Conservation (phyloP, 2,329 filamentous ascomycete species). For the Nemania sp. region DNA sequence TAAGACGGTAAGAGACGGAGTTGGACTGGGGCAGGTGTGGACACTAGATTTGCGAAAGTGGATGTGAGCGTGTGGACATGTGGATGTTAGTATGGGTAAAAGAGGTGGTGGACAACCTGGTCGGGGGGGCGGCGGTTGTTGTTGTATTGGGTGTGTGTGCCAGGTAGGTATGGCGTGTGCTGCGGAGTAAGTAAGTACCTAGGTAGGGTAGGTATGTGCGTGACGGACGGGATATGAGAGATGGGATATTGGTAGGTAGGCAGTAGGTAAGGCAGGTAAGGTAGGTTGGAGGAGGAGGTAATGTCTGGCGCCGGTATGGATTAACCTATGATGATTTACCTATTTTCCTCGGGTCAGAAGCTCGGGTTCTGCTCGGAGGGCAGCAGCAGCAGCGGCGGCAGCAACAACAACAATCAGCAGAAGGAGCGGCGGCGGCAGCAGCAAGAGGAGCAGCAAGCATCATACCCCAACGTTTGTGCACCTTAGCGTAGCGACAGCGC, state of each 20-base stretch:
- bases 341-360: slow-evolving; percentile 23
- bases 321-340: slow-evolving; percentile 25
- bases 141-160: neutral
- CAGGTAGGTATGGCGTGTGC: neutral
- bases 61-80: slow-evolving; percentile 8
- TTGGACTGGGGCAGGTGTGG: slow-evolving; percentile 22
- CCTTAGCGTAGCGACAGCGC: neutral
- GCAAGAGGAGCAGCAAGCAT: slow-evolving; percentile 17
- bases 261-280: neutral
- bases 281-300: neutral
- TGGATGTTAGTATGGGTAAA: slow-evolving; percentile 8
- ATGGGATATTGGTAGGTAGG: neutral
- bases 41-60: slow-evolving; percentile 23
- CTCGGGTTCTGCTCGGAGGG: slow-evolving; percentile 27
- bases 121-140: too few species aligned
- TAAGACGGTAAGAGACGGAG: slow-evolving; percentile 21
- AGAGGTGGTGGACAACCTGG: neutral
- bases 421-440: slow-evolving; percentile 3
- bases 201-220: neutral
- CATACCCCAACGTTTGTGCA: slow-evolving; percentile 21
- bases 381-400: slow-evolving; percentile 2
- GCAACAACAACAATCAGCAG: too few species aligned
- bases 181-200: neutral
- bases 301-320: slow-evolving; percentile 13
- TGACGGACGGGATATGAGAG: neutral